A percentile compares a stretch with the other conserved stretches of the same genome.
These are phyloP conservation scores for Paracorniculantispora psalliotae DNA, from an alignment of 2,329 filamentous ascomycete species.

Conservation along the genomic window DNA sequence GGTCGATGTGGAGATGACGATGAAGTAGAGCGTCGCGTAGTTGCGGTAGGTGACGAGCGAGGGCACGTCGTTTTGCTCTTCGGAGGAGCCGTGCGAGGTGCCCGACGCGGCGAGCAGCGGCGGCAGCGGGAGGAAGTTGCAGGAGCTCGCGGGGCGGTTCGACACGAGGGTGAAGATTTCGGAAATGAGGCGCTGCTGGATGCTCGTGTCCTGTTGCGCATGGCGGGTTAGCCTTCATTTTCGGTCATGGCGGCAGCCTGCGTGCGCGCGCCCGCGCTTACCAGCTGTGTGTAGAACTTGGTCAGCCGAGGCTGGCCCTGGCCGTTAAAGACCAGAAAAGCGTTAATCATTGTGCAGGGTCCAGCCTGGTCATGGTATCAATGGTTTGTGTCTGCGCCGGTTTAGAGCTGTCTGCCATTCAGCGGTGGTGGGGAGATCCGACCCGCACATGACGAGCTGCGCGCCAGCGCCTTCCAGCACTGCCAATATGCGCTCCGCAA, in stretches of 20 bases:
- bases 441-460: conserved; percentile 14
- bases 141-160: conserved; percentile 84
- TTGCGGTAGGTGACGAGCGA: conserved; percentile 96
- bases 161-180: conserved; percentile 97
- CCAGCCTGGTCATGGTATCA: conserved; percentile 19
- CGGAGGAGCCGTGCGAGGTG: conserved; percentile 58
- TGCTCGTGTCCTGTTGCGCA: conserved; percentile 74
- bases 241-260: too few species aligned
- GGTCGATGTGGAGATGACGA: conserved; percentile 92
- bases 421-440: background rate
- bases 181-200: conserved; percentile 92
- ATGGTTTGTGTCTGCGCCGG: background rate
- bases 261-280: conserved; percentile 32
- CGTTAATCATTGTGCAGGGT: conserved; percentile 80
- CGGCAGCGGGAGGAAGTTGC: conserved; percentile 88
- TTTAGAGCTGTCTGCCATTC: background rate
- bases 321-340: conserved; percentile 97
- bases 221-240: background rate
- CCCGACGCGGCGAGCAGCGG: conserved; percentile 59
- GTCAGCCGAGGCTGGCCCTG: conserved; percentile 93
- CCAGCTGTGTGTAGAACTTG: conserved; percentile 97
- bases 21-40: conserved; percentile 98
- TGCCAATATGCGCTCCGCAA: conserved; percentile 11
- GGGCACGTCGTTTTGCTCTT: conserved; percentile 79
- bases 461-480: background rate